Conservation (phyloP, 148 eudicot genomes). For the Simmondsia chinensis region DNA sequence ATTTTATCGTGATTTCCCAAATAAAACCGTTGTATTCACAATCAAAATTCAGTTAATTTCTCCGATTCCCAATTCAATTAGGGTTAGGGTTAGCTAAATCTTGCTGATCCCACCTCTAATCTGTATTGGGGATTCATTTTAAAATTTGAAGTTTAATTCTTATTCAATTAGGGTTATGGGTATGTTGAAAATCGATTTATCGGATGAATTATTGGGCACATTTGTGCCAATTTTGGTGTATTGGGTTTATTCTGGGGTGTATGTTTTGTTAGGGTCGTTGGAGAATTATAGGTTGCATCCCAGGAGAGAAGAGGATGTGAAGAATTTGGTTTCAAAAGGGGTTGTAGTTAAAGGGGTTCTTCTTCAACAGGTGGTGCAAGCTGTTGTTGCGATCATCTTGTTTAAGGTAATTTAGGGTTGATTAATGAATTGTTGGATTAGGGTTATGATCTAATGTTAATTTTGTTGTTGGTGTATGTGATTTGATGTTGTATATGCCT, state of each 20-base stretch:
- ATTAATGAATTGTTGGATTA: conserved; percentile 1
- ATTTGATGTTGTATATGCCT: too few species aligned
- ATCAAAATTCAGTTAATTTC: too few species aligned
- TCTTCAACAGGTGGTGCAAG: conserved; percentile 70
- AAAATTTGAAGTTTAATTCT: too few species aligned
- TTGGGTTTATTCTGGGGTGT: conserved; percentile 78
- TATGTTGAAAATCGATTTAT: conserved; percentile 28
- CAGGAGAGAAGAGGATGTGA: conserved; percentile 63
- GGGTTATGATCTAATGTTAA: too few species aligned
- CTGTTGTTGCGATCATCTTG: conserved; percentile 51
- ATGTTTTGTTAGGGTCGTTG: conserved; percentile 35
- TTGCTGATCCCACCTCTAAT: too few species aligned
- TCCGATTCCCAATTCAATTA: too few species aligned
- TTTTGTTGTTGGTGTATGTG: too few species aligned
- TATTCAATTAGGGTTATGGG: too few species aligned
- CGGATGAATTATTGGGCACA: conserved; percentile 82
- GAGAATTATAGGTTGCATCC: conserved; percentile 64
- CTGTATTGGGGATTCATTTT: too few species aligned
- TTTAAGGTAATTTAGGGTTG: conserved; percentile 60
- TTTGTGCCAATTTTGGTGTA: conserved; percentile 68
- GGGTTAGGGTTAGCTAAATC: too few species aligned
- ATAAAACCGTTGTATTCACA: too few species aligned
- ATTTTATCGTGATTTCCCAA: too few species aligned
- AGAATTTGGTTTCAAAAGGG: conserved; percentile 60
- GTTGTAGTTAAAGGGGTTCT: conserved; percentile 75